Percentiles rank a stretch among this genome's conserved stretches.
phyloP scores from a whole-genome alignment of 2,329 filamentous ascomycete species.

The Diaporthe aspalathi region DNA sequence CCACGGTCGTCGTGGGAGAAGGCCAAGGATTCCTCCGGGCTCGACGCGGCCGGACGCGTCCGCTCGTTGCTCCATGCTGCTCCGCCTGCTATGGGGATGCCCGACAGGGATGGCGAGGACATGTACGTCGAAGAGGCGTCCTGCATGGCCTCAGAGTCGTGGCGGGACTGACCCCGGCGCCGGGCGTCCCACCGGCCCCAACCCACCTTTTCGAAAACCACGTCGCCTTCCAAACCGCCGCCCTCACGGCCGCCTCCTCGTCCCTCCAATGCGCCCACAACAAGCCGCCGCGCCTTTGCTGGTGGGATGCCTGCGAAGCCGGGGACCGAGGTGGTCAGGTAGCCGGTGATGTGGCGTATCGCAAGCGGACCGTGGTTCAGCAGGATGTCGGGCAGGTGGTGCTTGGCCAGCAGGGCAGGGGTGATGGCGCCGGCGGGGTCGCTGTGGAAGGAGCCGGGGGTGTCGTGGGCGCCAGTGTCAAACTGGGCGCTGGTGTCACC shows the following conservation, averaged over 20 bases:
- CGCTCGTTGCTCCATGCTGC: conserved; percentile 58
- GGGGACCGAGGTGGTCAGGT: conserved; percentile 91
- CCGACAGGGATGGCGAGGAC: conserved; percentile 57
- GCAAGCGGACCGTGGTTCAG: conserved; percentile 90
- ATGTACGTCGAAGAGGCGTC: conserved; percentile 57
- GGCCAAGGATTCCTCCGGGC: conserved; percentile 76
- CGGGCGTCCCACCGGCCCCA: conserved; percentile 97
- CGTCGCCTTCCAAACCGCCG: conserved; percentile 74
- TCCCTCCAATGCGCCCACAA: conserved; percentile 92
- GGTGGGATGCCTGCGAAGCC: conserved; percentile 91
- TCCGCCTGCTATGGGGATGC: conserved; percentile 67
- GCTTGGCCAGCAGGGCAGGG: conserved; percentile 84
- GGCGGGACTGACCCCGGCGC: conserved; percentile 71
- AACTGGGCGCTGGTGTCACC: conserved; percentile 53
- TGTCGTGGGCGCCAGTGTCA: conserved; percentile 43
- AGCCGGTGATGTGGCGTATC: conserved; percentile 95
- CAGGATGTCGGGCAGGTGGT: conserved; percentile 91
- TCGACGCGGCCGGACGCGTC: conserved; percentile 65
- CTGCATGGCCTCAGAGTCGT: conserved; percentile 56
- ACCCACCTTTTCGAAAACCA: conserved; percentile 93
- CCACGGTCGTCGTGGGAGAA: conserved; percentile 79
- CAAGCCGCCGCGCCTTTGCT: conserved; percentile 88
- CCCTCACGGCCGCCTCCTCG: conserved; percentile 70
- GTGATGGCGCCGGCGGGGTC: conserved; percentile 88
- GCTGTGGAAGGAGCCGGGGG: conserved; percentile 60